Evolutionary conservation across 2,329 filamentous ascomycete genomes (phyloP), one percentile per base, ranked within the genome.

Genomic region (Beauveria medogensis): DNA sequence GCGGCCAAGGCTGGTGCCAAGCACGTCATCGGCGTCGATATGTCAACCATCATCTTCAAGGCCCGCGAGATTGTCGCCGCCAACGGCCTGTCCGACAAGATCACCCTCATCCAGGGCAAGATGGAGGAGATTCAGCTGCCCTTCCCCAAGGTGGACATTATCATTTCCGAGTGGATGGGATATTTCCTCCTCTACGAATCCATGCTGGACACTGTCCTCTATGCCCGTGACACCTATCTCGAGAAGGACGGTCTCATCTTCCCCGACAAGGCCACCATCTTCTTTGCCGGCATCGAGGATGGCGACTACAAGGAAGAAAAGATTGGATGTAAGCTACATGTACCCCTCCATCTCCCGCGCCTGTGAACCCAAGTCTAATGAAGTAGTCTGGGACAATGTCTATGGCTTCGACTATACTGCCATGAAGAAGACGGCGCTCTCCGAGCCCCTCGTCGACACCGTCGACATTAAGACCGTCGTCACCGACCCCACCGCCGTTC

Each of bases 101-200:
- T 99, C 75, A 97, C 94, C 58, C 85, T 99, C 63, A 85, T 99
- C 65, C 94, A 97, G 80, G 94, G 94, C 74, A 99, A 99, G 85
- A 99, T 99, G 94, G 94, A 99, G 80, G 94, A 99, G 79, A 92
- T 99, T 51, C 82, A 89, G 71, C 82, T 99, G 64, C 94, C 94
- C 22, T 96, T 89, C 77, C 89, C 91, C 71, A 90, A 97, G 78
- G 94, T 99, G 66, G 94, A 99, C 73, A 99, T 99, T 74, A 99
- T 99, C 78, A 96, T 99, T 74, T 97, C 93, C 2, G 94, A 99
- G 81, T 99, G 94, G 94, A 99, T 99, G 94, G 94, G 94, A 40
- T 99, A 99, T 80, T 97, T 97, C 81, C 80, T 99, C 58, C 86
- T 99, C 64, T 99, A 99, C 78, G 94, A 99, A 85, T 90, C 85